phyloP scores from a whole-genome alignment of 208 protist species.

The Trypanosoma theileri region DNA sequence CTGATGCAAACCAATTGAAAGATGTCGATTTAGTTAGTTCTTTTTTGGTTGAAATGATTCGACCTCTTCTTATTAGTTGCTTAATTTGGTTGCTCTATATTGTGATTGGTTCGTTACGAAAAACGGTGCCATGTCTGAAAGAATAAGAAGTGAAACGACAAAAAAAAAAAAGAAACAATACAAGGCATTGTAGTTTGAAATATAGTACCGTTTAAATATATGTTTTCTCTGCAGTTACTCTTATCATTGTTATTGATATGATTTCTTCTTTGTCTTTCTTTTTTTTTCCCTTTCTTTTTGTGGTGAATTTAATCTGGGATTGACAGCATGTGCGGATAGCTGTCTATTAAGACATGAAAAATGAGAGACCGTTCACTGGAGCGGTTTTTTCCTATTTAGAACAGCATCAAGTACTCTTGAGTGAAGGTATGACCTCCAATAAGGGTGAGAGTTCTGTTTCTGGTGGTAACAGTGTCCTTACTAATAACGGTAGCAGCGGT shows the following conservation, averaged over 20 bases:
- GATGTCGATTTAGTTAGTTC: slow-evolving; percentile 3
- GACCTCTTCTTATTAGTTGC: slow-evolving; percentile 20
- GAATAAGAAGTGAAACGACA: slow-evolving; percentile 3
- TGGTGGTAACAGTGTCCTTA: slow-evolving; percentile 12
- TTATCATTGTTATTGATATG: neutral
- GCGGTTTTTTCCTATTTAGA: slow-evolving; percentile 15
- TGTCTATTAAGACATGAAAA: slow-evolving; percentile 11
- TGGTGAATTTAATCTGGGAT: neutral
- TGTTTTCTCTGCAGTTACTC: neutral
- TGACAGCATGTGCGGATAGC: neutral
- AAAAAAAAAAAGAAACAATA: neutral
- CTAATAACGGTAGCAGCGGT: neutral
- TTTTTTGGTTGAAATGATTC: slow-evolving; percentile 18
- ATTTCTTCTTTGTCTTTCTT: neutral
- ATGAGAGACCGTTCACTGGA: slow-evolving; percentile 8
- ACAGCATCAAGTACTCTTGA: neutral
- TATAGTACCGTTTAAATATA: neutral
- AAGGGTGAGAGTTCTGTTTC: neutral
- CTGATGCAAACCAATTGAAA: neutral
- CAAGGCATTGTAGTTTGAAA: neutral
- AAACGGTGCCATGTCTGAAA: slow-evolving; percentile 4
- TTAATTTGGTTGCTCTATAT: slow-evolving; percentile 20
- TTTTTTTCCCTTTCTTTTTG: slow-evolving; percentile 15
- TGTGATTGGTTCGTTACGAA: neutral
- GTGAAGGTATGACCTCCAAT: slow-evolving; percentile 2